These are phyloP conservation scores for Sequoia sempervirens DNA, from an alignment of 75 land plant species.

Conservation along the genomic window DNA sequence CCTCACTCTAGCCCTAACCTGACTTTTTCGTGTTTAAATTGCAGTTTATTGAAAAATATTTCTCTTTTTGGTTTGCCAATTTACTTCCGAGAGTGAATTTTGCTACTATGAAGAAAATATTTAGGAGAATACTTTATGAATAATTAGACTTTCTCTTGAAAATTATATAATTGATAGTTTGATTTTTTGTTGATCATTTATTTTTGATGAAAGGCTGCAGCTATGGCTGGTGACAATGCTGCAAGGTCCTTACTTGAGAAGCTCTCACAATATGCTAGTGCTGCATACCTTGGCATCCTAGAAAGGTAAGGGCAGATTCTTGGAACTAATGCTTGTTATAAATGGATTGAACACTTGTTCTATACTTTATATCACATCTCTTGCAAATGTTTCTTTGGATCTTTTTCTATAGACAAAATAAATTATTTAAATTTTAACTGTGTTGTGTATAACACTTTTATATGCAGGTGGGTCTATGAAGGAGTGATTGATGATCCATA, in stretches of 20 bases:
- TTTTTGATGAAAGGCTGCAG: constrained; percentile 63
- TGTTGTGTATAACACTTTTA: background rate
- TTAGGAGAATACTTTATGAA: background rate
- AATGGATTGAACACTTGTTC: constrained; percentile 1
- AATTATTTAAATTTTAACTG: background rate
- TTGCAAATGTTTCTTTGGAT: constrained; percentile 3
- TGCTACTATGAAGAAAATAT: background rate
- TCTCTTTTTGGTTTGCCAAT: no score
- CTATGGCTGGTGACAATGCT: constrained; percentile 96
- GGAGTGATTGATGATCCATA: constrained; percentile 98
- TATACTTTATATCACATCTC: background rate
- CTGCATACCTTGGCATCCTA: constrained; percentile 81
- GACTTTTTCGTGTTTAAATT: no score
- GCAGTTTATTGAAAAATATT: no score
- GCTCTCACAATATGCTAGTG: constrained; percentile 77
- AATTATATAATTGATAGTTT: background rate
- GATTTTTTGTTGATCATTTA: constrained; percentile 1
- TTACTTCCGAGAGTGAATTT: no score
- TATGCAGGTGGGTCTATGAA: constrained; percentile 88
- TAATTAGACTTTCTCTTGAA: background rate
- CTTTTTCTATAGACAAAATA: background rate
- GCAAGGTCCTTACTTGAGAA: constrained; percentile 93
- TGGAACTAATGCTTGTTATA: constrained; percentile 1
- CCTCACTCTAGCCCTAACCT: no score
- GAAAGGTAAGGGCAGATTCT: constrained; percentile 63